Percentiles rank a stretch among this genome's conserved stretches.
These are phyloP conservation scores for Fonsecaea multimorphosa DNA, from an alignment of 2,329 filamentous ascomycete genomes.

Conservation along the genomic window DNA sequence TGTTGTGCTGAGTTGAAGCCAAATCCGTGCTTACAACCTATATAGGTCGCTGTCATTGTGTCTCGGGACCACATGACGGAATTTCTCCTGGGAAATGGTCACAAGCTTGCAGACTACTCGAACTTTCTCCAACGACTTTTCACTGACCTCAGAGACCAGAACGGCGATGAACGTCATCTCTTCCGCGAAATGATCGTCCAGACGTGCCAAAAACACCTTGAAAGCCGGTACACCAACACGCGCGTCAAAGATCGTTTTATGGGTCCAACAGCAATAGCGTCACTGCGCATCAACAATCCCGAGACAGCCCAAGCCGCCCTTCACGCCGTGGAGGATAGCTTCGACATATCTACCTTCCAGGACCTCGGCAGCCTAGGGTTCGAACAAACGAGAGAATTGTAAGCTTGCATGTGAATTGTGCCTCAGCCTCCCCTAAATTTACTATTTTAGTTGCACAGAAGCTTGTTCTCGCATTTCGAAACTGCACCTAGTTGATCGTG, in stretches of 20 bases:
- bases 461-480: conserved; percentile 14
- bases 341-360: not conserved
- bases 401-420: not conserved
- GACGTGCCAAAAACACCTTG: conserved; percentile 12
- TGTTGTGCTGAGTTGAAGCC: conserved; percentile 6
- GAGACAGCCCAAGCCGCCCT: not conserved
- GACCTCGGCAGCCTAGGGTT: not conserved
- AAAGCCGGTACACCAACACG: conserved; percentile 3
- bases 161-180: conserved; percentile 13
- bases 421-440: not conserved
- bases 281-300: not conserved
- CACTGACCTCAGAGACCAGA: not conserved
- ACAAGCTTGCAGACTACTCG: not conserved
- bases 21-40: conserved; percentile 17
- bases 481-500: conserved; percentile 22
- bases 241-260: conserved; percentile 16
- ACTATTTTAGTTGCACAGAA: conserved; percentile 5
- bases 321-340: not conserved
- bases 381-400: not conserved
- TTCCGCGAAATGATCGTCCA: conserved; percentile 20
- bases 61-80: conserved; percentile 2
- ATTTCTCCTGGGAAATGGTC: conserved; percentile 1
- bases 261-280: conserved; percentile 16
- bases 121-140: not conserved
- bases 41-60: conserved; percentile 23